Conservation (phyloP, 140 eudicot genomes). For the Oenanthe javanica region DNA sequence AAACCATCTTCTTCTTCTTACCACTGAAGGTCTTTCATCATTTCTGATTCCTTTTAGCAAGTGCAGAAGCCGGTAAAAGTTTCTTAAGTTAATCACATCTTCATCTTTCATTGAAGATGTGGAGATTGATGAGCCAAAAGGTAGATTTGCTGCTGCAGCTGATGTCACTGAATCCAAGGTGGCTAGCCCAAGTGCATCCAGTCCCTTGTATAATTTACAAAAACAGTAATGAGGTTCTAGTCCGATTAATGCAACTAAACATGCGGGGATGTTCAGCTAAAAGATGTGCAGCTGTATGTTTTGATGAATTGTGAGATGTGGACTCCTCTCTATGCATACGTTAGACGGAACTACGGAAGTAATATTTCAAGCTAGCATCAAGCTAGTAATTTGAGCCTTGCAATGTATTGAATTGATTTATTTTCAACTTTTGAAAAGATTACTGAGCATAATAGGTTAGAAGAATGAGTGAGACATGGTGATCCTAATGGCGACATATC, state of each 20-base stretch:
- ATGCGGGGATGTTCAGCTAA: background rate
- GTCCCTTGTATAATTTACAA: conserved; percentile 40
- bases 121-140: conserved; percentile 41
- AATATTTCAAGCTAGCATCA: too few relatives aligned
- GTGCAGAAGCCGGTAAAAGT: conserved; percentile 56
- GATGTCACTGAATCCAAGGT: conserved; percentile 56
- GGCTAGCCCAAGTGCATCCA: conserved; percentile 95
- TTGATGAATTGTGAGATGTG: background rate
- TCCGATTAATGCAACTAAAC: background rate
- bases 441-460: background rate
- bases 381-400: too few relatives aligned
- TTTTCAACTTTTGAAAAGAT: background rate
- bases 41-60: conserved; percentile 51
- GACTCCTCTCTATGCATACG: background rate
- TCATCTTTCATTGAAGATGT: conserved; percentile 56
- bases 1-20: conserved; percentile 24
- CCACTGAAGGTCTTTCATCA: conserved; percentile 32
- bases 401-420: background rate
- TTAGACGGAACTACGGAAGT: too few relatives aligned
- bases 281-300: background rate
- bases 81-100: conserved; percentile 73
- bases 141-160: conserved; percentile 42
- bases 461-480: background rate
- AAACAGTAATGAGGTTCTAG: background rate
- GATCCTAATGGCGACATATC: background rate